Percentiles rank a stretch among this genome's conserved stretches.
Conservation (phyloP, 2,329 filamentous ascomycete species). For the Penicillium sp. region DNA sequence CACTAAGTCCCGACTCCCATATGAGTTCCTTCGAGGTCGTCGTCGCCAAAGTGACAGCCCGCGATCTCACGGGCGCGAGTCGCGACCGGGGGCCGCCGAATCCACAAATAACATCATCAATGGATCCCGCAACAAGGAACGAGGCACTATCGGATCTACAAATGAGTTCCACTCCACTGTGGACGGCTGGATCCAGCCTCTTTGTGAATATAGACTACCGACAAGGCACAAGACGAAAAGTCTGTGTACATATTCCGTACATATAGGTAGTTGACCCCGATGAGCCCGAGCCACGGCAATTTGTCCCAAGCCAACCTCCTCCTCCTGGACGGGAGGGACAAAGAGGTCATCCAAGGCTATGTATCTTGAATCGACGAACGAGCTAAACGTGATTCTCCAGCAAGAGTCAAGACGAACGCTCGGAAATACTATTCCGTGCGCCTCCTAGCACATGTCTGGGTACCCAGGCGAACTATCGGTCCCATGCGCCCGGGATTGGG, state of each 20-base stretch:
- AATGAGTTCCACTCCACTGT: background rate
- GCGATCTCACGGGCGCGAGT: conserved; percentile 8
- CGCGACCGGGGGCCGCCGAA: background rate
- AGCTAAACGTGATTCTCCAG: background rate
- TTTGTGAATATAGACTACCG: background rate
- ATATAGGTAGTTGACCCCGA: conserved; percentile 22
- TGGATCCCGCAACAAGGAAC: background rate
- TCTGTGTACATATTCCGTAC: too few species aligned
- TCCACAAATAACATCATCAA: conserved; percentile 4
- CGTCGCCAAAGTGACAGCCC: conserved; percentile 4
- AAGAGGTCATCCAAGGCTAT: background rate
- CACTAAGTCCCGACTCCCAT: conserved; percentile 8
- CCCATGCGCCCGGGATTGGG: conserved; percentile 9
- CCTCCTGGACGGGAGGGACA: background rate
- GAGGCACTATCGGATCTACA: background rate
- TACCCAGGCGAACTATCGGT: conserved; percentile 1
- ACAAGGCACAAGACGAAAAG: conserved; percentile 1
- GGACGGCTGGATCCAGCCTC: conserved; percentile 1
- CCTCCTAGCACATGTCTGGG: background rate
- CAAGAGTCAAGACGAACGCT: too few species aligned
- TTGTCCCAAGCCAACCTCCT: background rate
- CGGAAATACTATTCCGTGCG: background rate
- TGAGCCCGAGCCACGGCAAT: background rate
- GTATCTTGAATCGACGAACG: background rate
- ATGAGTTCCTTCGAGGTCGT: background rate